Evolutionary conservation across 2,329 filamentous ascomycete genomes (phyloP), one percentile per base, ranked within the genome.

Genomic region (Fusarium temperatum): DNA sequence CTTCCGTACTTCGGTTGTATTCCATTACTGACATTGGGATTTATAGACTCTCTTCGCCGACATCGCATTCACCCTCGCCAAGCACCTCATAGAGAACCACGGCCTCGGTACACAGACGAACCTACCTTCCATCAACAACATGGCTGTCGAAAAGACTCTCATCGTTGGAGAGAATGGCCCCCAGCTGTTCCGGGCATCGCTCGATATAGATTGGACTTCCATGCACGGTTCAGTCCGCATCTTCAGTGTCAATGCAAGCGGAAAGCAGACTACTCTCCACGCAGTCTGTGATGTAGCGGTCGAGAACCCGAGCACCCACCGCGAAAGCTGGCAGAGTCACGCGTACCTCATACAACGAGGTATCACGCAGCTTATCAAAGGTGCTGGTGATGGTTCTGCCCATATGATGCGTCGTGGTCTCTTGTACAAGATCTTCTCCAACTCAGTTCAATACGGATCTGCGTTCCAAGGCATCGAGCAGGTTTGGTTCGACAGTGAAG

Each of bases 361-460:
- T 0, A 62, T 62, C 6, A 10, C 3, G 1, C 48, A 62, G 1
- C 58, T 59, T 8, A 15, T 48, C 1, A 8, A 36, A 36, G 56
- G 42, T 1, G 42, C 42, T 3, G 10, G 30, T 20, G 41, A 59
- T 13, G 56, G 42, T 0, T 17, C 56, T 3, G 26, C 42, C 5
- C 56, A 59, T 3, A 68, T 67, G 13, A 51, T 80, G 53, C 75
- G 76, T 9, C 69, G 67, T 20, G 60, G 65, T 22, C 74, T 81
- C 44, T 44, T 78, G 9, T 96, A 96, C 87, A 95, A 95, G 83
- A 87, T 90, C 2, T 89, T 90, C 75, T 60, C 72, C 14, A 77
- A 81, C 17, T 85, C 91, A 1, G 89, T 91, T 11, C 87, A 90
- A 75, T 91, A 90, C 70, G 83, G 85, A 22, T 80, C 78, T 14